A percentile compares a stretch with the other conserved stretches of the same genome.
Conservation (phyloP, 2,329 filamentous ascomycete genomes). For the Gyromitra esculenta region DNA sequence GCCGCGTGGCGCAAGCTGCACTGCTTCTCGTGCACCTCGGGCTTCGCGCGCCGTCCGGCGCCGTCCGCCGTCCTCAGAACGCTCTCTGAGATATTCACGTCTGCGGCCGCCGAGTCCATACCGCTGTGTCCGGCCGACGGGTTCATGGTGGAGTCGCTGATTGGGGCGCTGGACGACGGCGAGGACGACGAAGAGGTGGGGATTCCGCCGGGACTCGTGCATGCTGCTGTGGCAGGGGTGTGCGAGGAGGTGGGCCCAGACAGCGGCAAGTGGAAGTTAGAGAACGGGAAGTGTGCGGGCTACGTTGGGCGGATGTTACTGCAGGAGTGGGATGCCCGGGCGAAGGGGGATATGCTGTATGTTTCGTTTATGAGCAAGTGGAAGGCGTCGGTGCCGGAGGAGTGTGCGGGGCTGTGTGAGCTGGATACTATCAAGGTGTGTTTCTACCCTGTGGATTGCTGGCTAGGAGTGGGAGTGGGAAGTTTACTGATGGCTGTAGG, state of each 20-base stretch:
- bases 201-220: conserved; percentile 28
- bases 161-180: conserved; percentile 29
- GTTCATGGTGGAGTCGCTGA: conserved; percentile 24
- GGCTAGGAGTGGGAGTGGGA: background rate
- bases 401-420: conserved; percentile 31
- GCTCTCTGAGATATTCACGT: conserved; percentile 35
- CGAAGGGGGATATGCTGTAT: conserved; percentile 45
- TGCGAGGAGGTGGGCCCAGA: conserved; percentile 16
- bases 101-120: conserved; percentile 35
- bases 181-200: conserved; percentile 15
- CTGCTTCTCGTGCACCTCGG: conserved; percentile 51
- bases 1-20: conserved; percentile 52
- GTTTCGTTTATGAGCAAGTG: conserved; percentile 44
- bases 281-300: conserved; percentile 19
- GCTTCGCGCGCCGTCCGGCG: conserved; percentile 33
- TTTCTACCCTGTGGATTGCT: background rate
- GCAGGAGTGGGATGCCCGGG: conserved; percentile 29
- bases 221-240: conserved; percentile 26
- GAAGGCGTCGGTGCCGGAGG: conserved; percentile 47
- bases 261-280: conserved; percentile 12
- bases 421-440: conserved; percentile 50
- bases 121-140: conserved; percentile 16
- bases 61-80: conserved; percentile 32
- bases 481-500: conserved; percentile 21
- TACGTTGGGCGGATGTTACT: conserved; percentile 33